These are phyloP conservation scores for Pleomassaria siparia DNA, from an alignment of 2,329 filamentous ascomycete species.

Conservation along the genomic window DNA sequence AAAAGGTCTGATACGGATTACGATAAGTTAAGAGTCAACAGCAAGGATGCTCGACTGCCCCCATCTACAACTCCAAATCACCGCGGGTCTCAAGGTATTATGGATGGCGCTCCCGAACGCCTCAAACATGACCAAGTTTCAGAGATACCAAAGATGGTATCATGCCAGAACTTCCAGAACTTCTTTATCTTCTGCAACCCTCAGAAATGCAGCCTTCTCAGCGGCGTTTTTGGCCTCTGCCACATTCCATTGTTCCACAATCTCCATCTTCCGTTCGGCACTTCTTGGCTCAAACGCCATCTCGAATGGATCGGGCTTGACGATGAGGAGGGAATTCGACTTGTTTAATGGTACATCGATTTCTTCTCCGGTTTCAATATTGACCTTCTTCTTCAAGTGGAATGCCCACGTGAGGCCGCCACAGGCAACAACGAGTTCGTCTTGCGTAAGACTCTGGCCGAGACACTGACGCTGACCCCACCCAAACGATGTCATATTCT, in stretches of 20 bases:
- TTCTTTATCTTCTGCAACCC: constrained; percentile 22
- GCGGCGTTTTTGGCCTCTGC: constrained; percentile 41
- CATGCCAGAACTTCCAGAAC: background rate
- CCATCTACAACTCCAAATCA: too few species aligned
- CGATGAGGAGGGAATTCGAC: constrained; percentile 59
- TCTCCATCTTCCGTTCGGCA: constrained; percentile 36
- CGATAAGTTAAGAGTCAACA: too few species aligned
- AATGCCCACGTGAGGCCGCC: constrained; percentile 53
- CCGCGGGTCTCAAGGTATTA: too few species aligned
- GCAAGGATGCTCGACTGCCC: too few species aligned
- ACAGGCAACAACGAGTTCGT: constrained; percentile 55
- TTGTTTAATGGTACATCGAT: constrained; percentile 52
- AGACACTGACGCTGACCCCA: constrained; percentile 65
- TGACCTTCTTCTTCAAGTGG: constrained; percentile 52
- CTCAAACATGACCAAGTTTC: too few species aligned
- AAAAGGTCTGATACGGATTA: too few species aligned
- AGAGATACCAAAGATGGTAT: background rate
- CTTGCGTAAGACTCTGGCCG: constrained; percentile 63
- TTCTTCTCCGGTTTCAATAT: constrained; percentile 44
- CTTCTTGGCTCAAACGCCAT: constrained; percentile 58
- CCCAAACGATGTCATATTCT: constrained; percentile 65
- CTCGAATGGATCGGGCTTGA: constrained; percentile 59
- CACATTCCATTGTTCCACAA: constrained; percentile 36
- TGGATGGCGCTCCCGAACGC: too few species aligned
- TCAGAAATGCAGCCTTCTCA: constrained; percentile 40